Base-by-base conservation (phyloP, 768 basidiomycete species). In the Kwoniella newhampshirensis region DNA sequence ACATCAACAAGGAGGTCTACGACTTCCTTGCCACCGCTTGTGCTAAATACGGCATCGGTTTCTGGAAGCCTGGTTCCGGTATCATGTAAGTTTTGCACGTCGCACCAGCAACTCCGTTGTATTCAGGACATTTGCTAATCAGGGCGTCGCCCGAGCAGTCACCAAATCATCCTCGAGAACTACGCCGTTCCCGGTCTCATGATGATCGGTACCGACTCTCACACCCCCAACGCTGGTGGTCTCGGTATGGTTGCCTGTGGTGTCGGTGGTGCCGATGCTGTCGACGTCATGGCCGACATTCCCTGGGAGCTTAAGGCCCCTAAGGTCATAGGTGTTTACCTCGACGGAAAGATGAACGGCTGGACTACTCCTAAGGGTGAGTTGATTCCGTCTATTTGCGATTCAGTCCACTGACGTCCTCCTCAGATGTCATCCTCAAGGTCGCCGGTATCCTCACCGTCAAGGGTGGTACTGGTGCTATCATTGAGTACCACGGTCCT, bases 301-400 rank as follows among this genome's bases (percentile, higher is more conserved):
- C 93, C 96, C 75, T 99, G 96, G 96, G 96, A 98, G 78, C 85
- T 99, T 63, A 98, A 98, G 81, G 93, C 92, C 78, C 96, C 94
- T 78, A 98, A 99, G 84, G 89, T 91, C 67, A 97, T 98, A 63
- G 94, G 94, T 81, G 91, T 98, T 61, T 89, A 93, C 75, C 82
- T 99, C 51, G 91, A 88, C 68, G 94, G 96, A 69, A 87, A 93
- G 80, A 91, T 99, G 71, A 68, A 83, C 62, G 94, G 96, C 62
- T 99, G 96, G 96, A 97, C 96, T 40, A 87, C 94, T 48, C 90
- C 96, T 64, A 98, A 98, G 82, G 91, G 89, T 89, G 50, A 53
- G 81, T 64, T 47, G 18, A 7, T n/a, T 41, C 7, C 17, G 4
- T 46, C 20, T 23, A 23, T 6, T 4, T 18, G 9, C 35, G 5